phyloP scores from a whole-genome alignment of 2,329 filamentous ascomycete genomes.

The Paracorniculantispora psalliotae region DNA sequence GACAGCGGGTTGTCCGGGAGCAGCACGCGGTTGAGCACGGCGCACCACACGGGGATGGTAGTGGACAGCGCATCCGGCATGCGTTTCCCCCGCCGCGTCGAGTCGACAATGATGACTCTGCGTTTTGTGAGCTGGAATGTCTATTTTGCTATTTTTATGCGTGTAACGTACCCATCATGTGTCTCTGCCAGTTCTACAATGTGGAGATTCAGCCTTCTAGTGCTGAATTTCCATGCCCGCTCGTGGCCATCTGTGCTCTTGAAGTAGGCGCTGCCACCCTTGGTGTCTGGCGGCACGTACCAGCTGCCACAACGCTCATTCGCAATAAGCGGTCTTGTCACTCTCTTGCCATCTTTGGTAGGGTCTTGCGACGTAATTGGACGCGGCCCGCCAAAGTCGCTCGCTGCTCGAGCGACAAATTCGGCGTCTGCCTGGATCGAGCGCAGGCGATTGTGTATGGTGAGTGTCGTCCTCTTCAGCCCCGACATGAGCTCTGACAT shows the following conservation, averaged over 20 bases:
- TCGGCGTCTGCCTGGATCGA: conserved; percentile 73
- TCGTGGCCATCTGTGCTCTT: conserved; percentile 96
- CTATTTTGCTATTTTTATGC: not conserved
- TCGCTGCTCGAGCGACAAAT: conserved; percentile 63
- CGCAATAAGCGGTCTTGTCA: conserved; percentile 66
- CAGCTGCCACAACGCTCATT: conserved; percentile 96
- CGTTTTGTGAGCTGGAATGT: not conserved
- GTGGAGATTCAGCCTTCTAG: conserved; percentile 78
- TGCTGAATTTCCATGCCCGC: conserved; percentile 86
- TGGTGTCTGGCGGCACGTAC: conserved; percentile 69
- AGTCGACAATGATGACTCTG: conserved; percentile 82
- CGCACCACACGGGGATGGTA: conserved; percentile 90
- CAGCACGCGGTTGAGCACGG: conserved; percentile 73
- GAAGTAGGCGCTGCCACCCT: conserved; percentile 80
- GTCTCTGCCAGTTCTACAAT: conserved; percentile 63
- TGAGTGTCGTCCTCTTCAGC: conserved; percentile 71
- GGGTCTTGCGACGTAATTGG: not conserved
- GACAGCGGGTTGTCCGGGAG: conserved; percentile 54
- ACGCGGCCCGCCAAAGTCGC: conserved; percentile 32
- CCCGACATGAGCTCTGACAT: conserved; percentile 66
- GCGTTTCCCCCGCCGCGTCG: conserved; percentile 83
- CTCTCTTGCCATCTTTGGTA: not conserved
- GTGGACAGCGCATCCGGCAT: conserved; percentile 95
- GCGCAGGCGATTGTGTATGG: conserved; percentile 72
- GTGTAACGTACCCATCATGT: conserved; percentile 57